Conservation (phyloP, 345 rosid genomes). For the Camelina laxa region DNA sequence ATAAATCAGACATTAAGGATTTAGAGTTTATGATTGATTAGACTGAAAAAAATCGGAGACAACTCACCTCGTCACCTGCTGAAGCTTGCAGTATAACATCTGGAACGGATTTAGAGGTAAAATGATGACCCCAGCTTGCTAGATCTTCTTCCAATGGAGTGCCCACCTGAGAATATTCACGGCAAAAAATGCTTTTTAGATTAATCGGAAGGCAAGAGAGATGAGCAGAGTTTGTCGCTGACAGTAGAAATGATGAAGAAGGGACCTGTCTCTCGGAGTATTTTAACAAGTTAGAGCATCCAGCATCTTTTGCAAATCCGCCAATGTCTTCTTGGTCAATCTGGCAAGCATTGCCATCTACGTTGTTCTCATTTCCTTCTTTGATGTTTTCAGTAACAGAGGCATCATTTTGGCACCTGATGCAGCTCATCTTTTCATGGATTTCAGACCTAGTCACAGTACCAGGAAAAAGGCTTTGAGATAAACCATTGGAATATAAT, state of each 20-base stretch:
- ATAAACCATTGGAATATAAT: neutral
- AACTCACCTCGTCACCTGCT: slow-evolving; percentile 85
- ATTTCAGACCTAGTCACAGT: slow-evolving; percentile 75
- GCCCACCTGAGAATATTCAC: slow-evolving; percentile 64
- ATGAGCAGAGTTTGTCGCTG: slow-evolving; percentile 19
- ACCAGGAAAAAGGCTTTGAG: slow-evolving; percentile 12
- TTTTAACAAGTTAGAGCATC: slow-evolving; percentile 68
- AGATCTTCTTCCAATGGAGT: slow-evolving; percentile 90
- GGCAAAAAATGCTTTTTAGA: neutral
- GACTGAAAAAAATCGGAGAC: neutral
- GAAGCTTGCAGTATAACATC: slow-evolving; percentile 87
- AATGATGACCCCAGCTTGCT: slow-evolving; percentile 93
- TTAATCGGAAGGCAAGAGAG: slow-evolving; percentile 11
- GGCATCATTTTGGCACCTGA: slow-evolving; percentile 57
- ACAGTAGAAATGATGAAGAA: neutral
- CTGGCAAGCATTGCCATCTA: slow-evolving; percentile 35
- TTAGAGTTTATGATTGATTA: neutral
- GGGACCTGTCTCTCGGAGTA: slow-evolving; percentile 84
- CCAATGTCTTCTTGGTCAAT: slow-evolving; percentile 68
- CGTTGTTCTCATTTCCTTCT: slow-evolving; percentile 46
- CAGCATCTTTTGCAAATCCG: slow-evolving; percentile 84
- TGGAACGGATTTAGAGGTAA: slow-evolving; percentile 70
- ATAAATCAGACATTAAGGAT: neutral
- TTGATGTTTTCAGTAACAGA: slow-evolving; percentile 39
- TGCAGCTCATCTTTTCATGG: slow-evolving; percentile 84